Conservation (phyloP, 495 filamentous ascomycete genomes). For the Friedmanniomyces simplex region DNA sequence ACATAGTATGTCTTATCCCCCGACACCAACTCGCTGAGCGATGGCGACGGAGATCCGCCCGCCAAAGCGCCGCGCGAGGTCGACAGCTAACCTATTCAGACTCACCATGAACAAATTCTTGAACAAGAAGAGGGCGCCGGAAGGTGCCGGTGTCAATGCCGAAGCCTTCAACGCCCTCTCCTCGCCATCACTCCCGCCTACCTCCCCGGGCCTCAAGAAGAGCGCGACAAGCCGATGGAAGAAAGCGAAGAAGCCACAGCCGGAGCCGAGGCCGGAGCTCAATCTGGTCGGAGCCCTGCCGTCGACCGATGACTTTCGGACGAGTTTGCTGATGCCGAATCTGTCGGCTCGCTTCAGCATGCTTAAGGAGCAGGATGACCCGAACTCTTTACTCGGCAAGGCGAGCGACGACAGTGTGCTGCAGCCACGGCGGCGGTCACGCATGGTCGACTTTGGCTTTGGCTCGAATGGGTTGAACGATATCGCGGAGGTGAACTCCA, state of each 20-base stretch:
- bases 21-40: not conserved
- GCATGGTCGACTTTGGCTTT: constrained; percentile 43
- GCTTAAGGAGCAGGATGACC: constrained; percentile 87
- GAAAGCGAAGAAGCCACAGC: constrained; percentile 35
- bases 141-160: constrained; percentile 4
- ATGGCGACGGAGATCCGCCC: not conserved
- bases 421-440: constrained; percentile 67
- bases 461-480: constrained; percentile 53
- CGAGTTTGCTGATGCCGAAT: constrained; percentile 90
- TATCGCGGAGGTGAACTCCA: constrained; percentile 80
- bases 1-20: constrained; percentile 10
- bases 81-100: constrained; percentile 27
- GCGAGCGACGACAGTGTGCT: constrained; percentile 90
- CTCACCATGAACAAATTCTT: constrained; percentile 34
- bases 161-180: constrained; percentile 1
- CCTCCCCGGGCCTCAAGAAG: constrained; percentile 17
- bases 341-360: constrained; percentile 94
- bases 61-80: not conserved
- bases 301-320: constrained; percentile 83
- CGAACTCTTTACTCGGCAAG: constrained; percentile 75
- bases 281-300: constrained; percentile 68
- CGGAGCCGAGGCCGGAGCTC: constrained; percentile 51
- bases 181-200: constrained; percentile 2
- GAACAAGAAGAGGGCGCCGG: constrained; percentile 28
- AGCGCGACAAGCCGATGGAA: constrained; percentile 19